Conservation (phyloP, 169 alveolate species). For the Perkinsus chesapeaki region DNA sequence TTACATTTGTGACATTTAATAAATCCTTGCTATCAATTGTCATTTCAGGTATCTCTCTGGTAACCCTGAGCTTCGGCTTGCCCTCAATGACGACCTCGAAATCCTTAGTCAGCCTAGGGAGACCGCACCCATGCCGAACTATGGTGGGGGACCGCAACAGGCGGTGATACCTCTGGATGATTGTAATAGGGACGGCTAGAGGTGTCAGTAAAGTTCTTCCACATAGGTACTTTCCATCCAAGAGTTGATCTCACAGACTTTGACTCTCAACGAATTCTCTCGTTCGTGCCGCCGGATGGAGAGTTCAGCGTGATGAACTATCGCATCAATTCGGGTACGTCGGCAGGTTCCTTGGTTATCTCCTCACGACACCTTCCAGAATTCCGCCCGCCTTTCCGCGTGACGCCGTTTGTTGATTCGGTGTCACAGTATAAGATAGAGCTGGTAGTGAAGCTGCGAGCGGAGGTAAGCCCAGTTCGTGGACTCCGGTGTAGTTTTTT, state of each 20-base stretch:
- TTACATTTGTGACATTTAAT: too few relatives aligned
- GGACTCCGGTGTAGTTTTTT: neutral
- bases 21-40: slow-evolving; percentile 35
- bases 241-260: slow-evolving; percentile 84
- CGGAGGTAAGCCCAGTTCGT: slow-evolving; percentile 36
- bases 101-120: slow-evolving; percentile 24
- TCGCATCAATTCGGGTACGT: slow-evolving; percentile 47
- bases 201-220: slow-evolving; percentile 78
- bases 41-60: slow-evolving; percentile 56
- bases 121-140: slow-evolving; percentile 8
- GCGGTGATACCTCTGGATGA: neutral
- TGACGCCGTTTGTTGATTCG: neutral
- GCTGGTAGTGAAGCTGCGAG: slow-evolving; percentile 61
- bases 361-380: neutral
- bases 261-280: slow-evolving; percentile 58
- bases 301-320: slow-evolving; percentile 90
- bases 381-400: neutral
- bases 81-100: slow-evolving; percentile 66
- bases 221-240: slow-evolving; percentile 83
- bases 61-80: slow-evolving; percentile 72
- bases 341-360: slow-evolving; percentile 40
- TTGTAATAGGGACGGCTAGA: slow-evolving; percentile 58
- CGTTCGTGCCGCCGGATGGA: slow-evolving; percentile 93
- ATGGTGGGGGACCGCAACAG: neutral
- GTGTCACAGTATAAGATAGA: slow-evolving; percentile 46